Evolutionary conservation across 2,329 filamentous ascomycete species (phyloP).

Genomic region (Fusarium torreyae): DNA sequence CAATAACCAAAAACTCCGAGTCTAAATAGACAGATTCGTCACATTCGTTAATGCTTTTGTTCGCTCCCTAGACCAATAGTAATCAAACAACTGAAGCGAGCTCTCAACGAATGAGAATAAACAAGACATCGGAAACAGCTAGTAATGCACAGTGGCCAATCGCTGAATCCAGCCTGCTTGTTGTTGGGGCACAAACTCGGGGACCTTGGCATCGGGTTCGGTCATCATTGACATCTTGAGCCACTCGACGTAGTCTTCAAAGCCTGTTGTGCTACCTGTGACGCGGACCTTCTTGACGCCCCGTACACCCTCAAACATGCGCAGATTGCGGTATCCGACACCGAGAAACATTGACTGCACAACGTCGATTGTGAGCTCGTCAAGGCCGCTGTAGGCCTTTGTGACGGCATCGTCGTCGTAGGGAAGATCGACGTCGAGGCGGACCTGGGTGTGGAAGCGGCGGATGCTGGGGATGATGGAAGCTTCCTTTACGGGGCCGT

Average conservation of each 20-base stretch:
- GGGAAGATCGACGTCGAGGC: conserved; percentile 59
- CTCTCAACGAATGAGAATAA: neutral
- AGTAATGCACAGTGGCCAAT: conserved; percentile 46
- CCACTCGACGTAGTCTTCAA: conserved; percentile 61
- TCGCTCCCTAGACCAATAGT: conserved; percentile 5
- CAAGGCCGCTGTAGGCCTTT: conserved; percentile 55
- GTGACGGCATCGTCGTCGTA: conserved; percentile 53
- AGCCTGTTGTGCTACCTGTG: conserved; percentile 57
- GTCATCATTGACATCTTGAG: conserved; percentile 57
- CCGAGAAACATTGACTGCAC: conserved; percentile 58
- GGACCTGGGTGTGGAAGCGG: conserved; percentile 58
- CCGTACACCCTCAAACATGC: conserved; percentile 60
- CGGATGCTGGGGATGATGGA: conserved; percentile 54
- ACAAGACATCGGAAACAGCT: neutral
- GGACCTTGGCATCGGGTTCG: conserved; percentile 40
- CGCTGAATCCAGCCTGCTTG: conserved; percentile 45
- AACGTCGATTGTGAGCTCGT: conserved; percentile 59
- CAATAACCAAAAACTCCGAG: conserved; percentile 28
- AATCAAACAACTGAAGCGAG: conserved; percentile 7
- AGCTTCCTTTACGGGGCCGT: conserved; percentile 52
- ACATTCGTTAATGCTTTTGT: conserved; percentile 33
- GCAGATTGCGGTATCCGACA: conserved; percentile 57
- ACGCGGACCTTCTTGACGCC: conserved; percentile 57
- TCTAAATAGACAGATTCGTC: conserved; percentile 24
- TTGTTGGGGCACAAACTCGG: conserved; percentile 42